These are phyloP conservation scores for Populus hybrid DNA, from an alignment of 441 rosid species.

Conservation along the genomic window DNA sequence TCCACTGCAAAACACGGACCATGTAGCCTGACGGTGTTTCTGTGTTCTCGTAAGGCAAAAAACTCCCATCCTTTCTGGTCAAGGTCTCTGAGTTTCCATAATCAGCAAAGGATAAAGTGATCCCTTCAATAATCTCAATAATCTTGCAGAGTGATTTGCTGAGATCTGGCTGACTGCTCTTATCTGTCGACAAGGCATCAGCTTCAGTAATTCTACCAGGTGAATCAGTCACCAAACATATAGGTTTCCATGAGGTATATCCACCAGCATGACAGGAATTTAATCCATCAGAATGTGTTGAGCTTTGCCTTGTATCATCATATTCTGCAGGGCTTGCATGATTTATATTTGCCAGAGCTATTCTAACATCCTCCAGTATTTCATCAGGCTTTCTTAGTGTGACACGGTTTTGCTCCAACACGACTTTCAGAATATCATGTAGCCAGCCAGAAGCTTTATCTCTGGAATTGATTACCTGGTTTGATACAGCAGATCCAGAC, in stretches of 20 bases:
- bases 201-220: constrained; percentile 18
- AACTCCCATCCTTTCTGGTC: constrained; percentile 34
- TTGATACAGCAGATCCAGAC: constrained; percentile 22
- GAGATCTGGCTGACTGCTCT: constrained; percentile 35
- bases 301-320: constrained; percentile 18
- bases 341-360: constrained; percentile 45
- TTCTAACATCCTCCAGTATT: constrained; percentile 59
- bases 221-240: constrained; percentile 21
- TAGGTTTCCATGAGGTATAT: constrained; percentile 34
- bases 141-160: constrained; percentile 57
- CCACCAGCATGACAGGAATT: constrained; percentile 23
- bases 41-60: constrained; percentile 28
- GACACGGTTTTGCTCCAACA: constrained; percentile 45
- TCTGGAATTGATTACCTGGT: constrained; percentile 29
- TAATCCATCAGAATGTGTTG: constrained; percentile 7
- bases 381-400: constrained; percentile 41
- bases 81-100: constrained; percentile 22
- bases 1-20: constrained; percentile 79
- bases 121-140: constrained; percentile 56
- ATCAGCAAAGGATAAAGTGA: constrained; percentile 27
- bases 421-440: constrained; percentile 43
- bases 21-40: constrained; percentile 52
- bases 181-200: constrained; percentile 20
- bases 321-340: constrained; percentile 19
- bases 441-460: constrained; percentile 49